These are phyloP conservation scores for Polysphondylium violaceum DNA, from an alignment of 78 protist genomes.

Conservation along the genomic window DNA sequence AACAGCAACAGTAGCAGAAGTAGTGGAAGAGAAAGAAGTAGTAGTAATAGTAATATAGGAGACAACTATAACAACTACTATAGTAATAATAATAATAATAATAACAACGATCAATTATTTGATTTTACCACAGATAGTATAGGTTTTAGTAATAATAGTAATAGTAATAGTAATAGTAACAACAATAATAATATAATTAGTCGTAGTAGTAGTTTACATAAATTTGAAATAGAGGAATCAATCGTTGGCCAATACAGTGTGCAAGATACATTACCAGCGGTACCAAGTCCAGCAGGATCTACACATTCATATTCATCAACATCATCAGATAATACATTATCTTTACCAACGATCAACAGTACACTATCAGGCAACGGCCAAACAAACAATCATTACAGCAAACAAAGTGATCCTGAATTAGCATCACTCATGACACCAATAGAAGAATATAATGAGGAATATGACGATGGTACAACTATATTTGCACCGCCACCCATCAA, in stretches of 20 bases:
- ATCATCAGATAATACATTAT: background rate
- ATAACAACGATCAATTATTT: background rate
- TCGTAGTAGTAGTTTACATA: too few relatives aligned
- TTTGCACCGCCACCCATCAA: constrained; percentile 1
- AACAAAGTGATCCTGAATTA: background rate
- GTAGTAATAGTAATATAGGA: too few relatives aligned
- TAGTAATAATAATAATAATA: too few relatives aligned
- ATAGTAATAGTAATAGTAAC: background rate
- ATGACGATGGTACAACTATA: constrained; percentile 14
- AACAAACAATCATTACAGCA: background rate
- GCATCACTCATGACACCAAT: background rate
- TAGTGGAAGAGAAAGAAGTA: background rate
- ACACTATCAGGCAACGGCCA: background rate
- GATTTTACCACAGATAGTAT: background rate
- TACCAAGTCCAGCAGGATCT: too few relatives aligned
- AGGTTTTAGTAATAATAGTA: background rate
- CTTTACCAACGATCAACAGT: background rate
- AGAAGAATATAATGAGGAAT: background rate
- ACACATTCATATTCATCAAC: background rate
- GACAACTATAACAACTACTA: background rate
- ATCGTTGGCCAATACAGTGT: too few relatives aligned
- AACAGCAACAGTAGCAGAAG: too few relatives aligned
- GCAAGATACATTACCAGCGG: too few relatives aligned
- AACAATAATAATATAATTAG: background rate
- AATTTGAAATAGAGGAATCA: too few relatives aligned